Percentiles rank a stretch among this genome's conserved stretches.
Evolutionary conservation across 345 rosid genomes (phyloP).

Genomic region (Salix udensis): DNA sequence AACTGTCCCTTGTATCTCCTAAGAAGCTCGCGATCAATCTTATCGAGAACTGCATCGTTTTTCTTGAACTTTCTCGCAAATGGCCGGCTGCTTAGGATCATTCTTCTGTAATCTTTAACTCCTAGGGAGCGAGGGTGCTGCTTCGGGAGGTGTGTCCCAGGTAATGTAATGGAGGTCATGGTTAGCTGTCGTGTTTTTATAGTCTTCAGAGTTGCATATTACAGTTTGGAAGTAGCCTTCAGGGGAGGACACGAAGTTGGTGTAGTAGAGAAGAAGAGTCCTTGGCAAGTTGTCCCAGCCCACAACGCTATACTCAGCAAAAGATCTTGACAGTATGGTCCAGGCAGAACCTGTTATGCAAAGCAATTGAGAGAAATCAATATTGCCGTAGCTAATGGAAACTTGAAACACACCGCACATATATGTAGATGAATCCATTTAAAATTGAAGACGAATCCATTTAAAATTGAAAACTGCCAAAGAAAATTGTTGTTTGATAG

Average conservation of each 20-base stretch:
- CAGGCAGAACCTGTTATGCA: conserved; percentile 77
- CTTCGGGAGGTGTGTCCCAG: conserved; percentile 95
- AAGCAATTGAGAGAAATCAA: too few relatives aligned
- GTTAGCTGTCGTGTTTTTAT: conserved; percentile 75
- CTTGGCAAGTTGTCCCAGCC: conserved; percentile 95
- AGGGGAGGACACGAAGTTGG: conserved; percentile 82
- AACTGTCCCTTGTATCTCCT: conserved; percentile 38
- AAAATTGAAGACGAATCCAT: too few relatives aligned
- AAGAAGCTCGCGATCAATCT: conserved; percentile 72
- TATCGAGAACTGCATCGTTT: conserved; percentile 60
- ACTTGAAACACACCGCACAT: too few relatives aligned
- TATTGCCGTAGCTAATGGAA: too few relatives aligned
- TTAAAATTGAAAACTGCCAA: too few relatives aligned
- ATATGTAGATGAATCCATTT: too few relatives aligned
- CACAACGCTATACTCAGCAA: conserved; percentile 65
- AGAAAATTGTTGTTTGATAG: too few relatives aligned
- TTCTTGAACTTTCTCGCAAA: conserved; percentile 84
- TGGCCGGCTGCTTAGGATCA: conserved; percentile 69
- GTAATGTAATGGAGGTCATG: conserved; percentile 83
- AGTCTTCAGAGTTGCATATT: conserved; percentile 75
- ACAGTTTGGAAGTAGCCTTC: conserved; percentile 95
- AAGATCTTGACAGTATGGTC: conserved; percentile 82
- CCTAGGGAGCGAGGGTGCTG: conserved; percentile 77
- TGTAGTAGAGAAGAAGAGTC: conserved; percentile 79
- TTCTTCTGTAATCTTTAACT: conserved; percentile 56